These are phyloP conservation scores for Yamadazyma takamatsuzukensis DNA, from an alignment of 805 yeast species.

Conservation along the genomic window DNA sequence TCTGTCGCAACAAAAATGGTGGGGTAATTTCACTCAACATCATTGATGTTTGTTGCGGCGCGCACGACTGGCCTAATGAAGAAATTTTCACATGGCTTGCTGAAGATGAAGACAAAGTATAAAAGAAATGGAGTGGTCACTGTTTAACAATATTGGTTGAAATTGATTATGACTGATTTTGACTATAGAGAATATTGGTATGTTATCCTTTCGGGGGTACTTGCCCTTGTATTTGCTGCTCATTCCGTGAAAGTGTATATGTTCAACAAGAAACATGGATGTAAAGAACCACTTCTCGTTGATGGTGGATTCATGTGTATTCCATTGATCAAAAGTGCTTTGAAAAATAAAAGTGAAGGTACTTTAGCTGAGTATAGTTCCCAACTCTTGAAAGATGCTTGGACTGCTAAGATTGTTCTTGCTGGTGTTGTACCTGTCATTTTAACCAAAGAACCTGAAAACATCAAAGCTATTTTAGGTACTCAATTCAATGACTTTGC, in stretches of 20 bases:
- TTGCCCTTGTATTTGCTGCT: conserved; percentile 1
- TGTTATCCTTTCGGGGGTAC: conserved; percentile 2
- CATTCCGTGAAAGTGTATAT: conserved; percentile 1
- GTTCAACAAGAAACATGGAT: conserved; percentile 16
- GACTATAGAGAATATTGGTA: no score
- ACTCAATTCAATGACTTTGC: conserved; percentile 36
- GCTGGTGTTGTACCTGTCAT: conserved; percentile 20
- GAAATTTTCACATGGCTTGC: no score
- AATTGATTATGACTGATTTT: no score
- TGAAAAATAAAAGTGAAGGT: conserved; percentile 18
- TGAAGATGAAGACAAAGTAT: conserved; percentile 16
- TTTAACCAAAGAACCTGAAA: conserved; percentile 32
- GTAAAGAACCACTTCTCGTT: conserved; percentile 12
- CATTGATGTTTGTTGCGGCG: no score
- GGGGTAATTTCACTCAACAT: no score
- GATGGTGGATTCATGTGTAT: conserved; percentile 3
- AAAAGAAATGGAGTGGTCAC: conserved; percentile 16
- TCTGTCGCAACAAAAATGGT: no score
- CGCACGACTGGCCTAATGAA: no score
- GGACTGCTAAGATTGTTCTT: conserved; percentile 14
- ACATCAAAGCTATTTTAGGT: conserved; percentile 33
- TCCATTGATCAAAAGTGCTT: conserved; percentile 11
- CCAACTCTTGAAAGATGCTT: conserved; percentile 2
- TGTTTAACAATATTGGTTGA: not conserved
- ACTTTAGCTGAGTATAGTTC: conserved; percentile 20